These are phyloP conservation scores for Exserohilum turcica DNA, from an alignment of 2,329 filamentous ascomycete species.

Conservation along the genomic window DNA sequence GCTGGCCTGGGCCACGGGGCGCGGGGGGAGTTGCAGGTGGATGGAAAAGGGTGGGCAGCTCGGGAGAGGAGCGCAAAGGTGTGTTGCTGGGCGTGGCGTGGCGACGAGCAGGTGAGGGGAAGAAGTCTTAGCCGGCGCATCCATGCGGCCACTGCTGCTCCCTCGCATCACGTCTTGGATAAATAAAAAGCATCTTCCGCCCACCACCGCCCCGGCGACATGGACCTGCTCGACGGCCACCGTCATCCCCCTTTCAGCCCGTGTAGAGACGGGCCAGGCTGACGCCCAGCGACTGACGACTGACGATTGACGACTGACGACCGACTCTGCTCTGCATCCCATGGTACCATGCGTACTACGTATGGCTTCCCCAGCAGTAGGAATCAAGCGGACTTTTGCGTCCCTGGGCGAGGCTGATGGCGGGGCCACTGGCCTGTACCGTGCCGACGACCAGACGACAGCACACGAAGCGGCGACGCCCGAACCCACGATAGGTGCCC, in stretches of 20 bases:
- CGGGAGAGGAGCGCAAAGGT: constrained; percentile 6
- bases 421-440: constrained; percentile 10
- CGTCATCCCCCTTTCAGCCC: not conserved
- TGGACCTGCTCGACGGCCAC: constrained; percentile 9
- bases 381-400: constrained; percentile 12
- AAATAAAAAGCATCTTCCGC: not conserved
- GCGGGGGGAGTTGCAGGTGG: not conserved
- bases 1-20: constrained; percentile 3
- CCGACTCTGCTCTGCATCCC: not conserved
- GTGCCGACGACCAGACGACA: constrained; percentile 3
- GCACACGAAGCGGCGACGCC: constrained; percentile 2
- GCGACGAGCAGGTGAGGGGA: constrained; percentile 9
- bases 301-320: not conserved
- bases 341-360: constrained; percentile 12
- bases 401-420: constrained; percentile 9
- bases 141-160: constrained; percentile 1
- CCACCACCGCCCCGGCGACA: constrained; percentile 15
- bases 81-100: constrained; percentile 3
- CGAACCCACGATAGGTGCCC: constrained; percentile 1
- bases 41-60: not conserved
- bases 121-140: constrained; percentile 18
- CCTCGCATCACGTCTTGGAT: not conserved
- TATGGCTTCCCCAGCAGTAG: constrained; percentile 8
- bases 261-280: constrained; percentile 9
- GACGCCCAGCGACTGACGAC: not conserved